Evolutionary conservation across 306 rosid genomes (phyloP), one percentile per base, ranked within the genome.

Genomic region (Casuarina equisetifolia): DNA sequence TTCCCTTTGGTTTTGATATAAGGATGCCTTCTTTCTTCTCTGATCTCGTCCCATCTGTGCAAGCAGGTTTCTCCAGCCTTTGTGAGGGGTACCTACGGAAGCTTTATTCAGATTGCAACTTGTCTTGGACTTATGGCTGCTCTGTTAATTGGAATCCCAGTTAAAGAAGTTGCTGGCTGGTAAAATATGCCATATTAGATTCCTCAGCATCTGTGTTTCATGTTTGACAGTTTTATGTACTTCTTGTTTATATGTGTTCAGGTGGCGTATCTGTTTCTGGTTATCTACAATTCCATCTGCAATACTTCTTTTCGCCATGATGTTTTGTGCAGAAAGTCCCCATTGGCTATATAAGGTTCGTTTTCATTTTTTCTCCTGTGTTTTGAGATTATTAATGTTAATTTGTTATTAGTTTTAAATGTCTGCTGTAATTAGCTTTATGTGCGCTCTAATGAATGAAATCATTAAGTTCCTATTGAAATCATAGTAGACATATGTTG

Each of bases 191-290:
- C 72, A 68, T 82, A 42, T 76, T 57, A 39, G 64, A 69, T 52
- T 54, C 70, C 42, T 78, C 19, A 19, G 25, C 52, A 46, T 77
- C 62, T 70, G 52, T 74, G 45, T 17, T 76, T 78, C 50, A 63
- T 79, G 15, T 70, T 57, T 79, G 44, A 78, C 66, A 43, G 72
- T 75, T 81, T 80, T 66, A 63, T 85, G 50, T 73, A 61, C 62
- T 51, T 35, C 64, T 69, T 69, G 50, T 42, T 38, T 54, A 9
- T 86, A 67, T 79, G 73, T 79, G 75, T 81, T 83, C 85, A 95
- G 98, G 98, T 95, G 98, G 98, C 97, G 98, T 61, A 88, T 89
- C 82, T 95, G 98, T 83, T 95, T 95, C 78, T 83, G 96, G 97
- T 82, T 88, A 66, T 92, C 98, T 39, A 85, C 79, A 81, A 83